Percentiles rank a stretch among this genome's conserved stretches.
phyloP scores from a whole-genome alignment of 192 early-diverging fungal genomes.

The Coemansia sp. region DNA sequence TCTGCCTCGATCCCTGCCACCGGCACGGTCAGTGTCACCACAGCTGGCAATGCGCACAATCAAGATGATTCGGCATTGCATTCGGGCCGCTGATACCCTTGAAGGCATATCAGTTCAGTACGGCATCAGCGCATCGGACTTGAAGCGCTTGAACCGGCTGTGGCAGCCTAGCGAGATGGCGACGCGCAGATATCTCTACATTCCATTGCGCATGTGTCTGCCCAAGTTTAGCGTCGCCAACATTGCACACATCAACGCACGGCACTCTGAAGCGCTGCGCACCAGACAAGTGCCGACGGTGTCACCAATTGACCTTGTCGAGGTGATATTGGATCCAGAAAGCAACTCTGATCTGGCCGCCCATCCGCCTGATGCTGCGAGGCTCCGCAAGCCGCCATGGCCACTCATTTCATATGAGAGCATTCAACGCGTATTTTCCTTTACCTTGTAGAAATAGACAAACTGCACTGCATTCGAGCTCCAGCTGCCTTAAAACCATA shows the following conservation, averaged over 20 bases:
- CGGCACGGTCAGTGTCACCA: neutral
- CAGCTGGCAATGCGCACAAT: conserved; percentile 19
- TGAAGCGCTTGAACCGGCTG: conserved; percentile 45
- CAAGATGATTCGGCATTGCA: conserved; percentile 36
- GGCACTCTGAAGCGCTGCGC: conserved; percentile 1
- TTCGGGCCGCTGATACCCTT: conserved; percentile 19
- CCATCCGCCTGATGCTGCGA: neutral
- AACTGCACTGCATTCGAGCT: neutral
- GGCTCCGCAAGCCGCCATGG: conserved; percentile 7
- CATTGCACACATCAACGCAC: conserved; percentile 23
- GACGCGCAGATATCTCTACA: conserved; percentile 31
- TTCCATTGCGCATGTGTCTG: conserved; percentile 42
- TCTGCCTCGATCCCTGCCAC: neutral
- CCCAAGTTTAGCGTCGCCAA: conserved; percentile 19
- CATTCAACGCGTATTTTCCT: conserved; percentile 31
- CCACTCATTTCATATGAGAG: conserved; percentile 31
- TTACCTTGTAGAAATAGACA: conserved; percentile 20
- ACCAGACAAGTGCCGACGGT: neutral
- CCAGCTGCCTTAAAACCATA: too few relatives aligned
- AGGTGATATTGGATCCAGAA: conserved; percentile 24
- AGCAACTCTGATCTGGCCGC: neutral
- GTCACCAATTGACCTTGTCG: conserved; percentile 23
- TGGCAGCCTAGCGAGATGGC: conserved; percentile 43
- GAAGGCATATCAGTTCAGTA: conserved; percentile 40
- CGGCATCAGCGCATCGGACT: conserved; percentile 26